A percentile compares a stretch with the other conserved stretches of the same genome.
phyloP scores from a whole-genome alignment of 169 alveolate species.

The Theileria orientalis region DNA sequence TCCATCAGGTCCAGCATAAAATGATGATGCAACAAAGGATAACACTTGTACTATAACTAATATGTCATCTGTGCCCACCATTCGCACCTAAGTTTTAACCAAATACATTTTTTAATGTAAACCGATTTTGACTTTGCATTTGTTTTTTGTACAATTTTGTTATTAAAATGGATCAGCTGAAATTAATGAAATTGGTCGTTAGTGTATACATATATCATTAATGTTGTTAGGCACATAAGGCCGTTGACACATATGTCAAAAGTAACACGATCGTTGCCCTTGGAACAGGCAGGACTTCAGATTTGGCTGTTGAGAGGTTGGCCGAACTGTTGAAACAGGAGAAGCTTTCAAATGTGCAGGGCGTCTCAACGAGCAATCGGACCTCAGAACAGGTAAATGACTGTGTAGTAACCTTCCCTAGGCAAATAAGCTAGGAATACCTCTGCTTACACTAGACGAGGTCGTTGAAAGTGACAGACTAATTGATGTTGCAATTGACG shows the following conservation, averaged over 20 bases:
- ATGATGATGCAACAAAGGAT: not conserved
- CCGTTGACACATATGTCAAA: constrained; percentile 78
- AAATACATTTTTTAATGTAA: no score
- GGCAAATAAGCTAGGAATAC: constrained; percentile 76
- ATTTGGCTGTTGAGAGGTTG: constrained; percentile 76
- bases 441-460: constrained; percentile 59
- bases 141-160: no score
- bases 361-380: constrained; percentile 77
- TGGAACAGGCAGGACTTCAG: constrained; percentile 83
- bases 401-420: not conserved
- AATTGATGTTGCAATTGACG: constrained; percentile 81
- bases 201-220: not conserved
- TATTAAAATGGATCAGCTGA: constrained; percentile 24
- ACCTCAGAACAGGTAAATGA: constrained; percentile 66
- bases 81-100: no score
- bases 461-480: not conserved
- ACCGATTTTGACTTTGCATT: not conserved
- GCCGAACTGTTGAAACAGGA: constrained; percentile 68
- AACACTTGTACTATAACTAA: not conserved
- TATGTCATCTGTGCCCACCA: not conserved
- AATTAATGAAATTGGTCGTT: constrained; percentile 52
- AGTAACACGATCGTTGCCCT: constrained; percentile 77
- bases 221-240: constrained; percentile 69
- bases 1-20: no score
- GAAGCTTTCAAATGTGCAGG: constrained; percentile 58